phyloP scores from a whole-genome alignment of 2,329 filamentous ascomycete species.

The Fusarium domesticum region DNA sequence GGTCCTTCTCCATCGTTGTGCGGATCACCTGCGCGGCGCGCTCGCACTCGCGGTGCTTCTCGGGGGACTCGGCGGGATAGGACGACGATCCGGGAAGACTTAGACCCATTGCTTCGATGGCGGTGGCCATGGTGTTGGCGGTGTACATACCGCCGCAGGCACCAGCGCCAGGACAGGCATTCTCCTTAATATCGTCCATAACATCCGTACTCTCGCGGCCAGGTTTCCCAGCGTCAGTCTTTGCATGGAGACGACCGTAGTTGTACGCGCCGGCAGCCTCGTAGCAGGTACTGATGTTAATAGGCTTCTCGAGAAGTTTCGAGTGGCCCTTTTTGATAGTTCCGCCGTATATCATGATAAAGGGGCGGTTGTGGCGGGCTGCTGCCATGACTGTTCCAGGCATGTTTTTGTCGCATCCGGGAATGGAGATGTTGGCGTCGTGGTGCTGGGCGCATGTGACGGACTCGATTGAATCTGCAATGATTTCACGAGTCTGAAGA shows the following conservation, averaged over 20 bases:
- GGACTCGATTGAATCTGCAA: slow-evolving; percentile 91
- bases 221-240: slow-evolving; percentile 57
- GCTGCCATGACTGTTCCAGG: slow-evolving; percentile 89
- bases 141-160: slow-evolving; percentile 87
- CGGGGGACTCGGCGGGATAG: slow-evolving; percentile 74
- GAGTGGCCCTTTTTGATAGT: slow-evolving; percentile 88
- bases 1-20: slow-evolving; percentile 76
- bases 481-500: slow-evolving; percentile 84
- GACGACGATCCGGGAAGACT: slow-evolving; percentile 80
- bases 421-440: slow-evolving; percentile 89
- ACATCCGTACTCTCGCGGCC: slow-evolving; percentile 73
- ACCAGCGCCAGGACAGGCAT: slow-evolving; percentile 64
- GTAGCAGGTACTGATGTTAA: slow-evolving; percentile 88
- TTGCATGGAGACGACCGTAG: slow-evolving; percentile 73
- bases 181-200: slow-evolving; percentile 74
- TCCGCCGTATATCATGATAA: slow-evolving; percentile 93
- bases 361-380: slow-evolving; percentile 85
- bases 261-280: slow-evolving; percentile 81
- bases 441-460: slow-evolving; percentile 90
- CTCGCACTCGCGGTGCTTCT: slow-evolving; percentile 84
- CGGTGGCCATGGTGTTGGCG: slow-evolving; percentile 86
- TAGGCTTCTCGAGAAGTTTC: slow-evolving; percentile 66
- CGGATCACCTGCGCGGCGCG: slow-evolving; percentile 76
- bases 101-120: slow-evolving; percentile 86
- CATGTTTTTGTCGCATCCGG: slow-evolving; percentile 98